phyloP scores from a whole-genome alignment of 2,329 filamentous ascomycete species.

The Beauveria bassiana region DNA sequence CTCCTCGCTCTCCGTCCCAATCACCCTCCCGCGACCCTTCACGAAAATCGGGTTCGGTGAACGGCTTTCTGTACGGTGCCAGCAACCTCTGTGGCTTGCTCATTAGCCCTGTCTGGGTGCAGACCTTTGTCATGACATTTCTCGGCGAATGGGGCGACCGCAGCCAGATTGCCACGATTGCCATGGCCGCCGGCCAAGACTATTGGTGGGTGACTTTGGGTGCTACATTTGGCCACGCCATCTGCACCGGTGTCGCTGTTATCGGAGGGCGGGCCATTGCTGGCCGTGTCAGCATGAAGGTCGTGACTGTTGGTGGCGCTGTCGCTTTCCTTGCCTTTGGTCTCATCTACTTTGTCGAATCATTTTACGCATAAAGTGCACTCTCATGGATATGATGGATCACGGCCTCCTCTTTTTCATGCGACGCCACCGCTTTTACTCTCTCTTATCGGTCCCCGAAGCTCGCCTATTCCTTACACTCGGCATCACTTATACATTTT shows the following conservation, averaged over 20 bases:
- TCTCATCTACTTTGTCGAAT: slow-evolving; percentile 83
- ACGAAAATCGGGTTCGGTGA: slow-evolving; percentile 31
- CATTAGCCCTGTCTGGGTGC: slow-evolving; percentile 93
- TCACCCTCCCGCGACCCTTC: slow-evolving; percentile 58
- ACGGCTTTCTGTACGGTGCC: slow-evolving; percentile 52
- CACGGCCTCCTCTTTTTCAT: neutral
- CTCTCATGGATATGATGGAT: neutral
- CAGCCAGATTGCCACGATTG: slow-evolving; percentile 95
- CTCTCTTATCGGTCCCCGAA: neutral
- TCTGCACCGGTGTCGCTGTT: slow-evolving; percentile 87
- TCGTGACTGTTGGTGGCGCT: slow-evolving; percentile 90
- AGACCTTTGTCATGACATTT: slow-evolving; percentile 99
- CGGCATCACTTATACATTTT: neutral
- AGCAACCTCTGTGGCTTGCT: slow-evolving; percentile 82
- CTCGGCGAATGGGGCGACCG: slow-evolving; percentile 96
- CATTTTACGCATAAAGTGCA: slow-evolving; percentile 45
- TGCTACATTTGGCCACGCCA: slow-evolving; percentile 74
- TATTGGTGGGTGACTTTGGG: slow-evolving; percentile 98
- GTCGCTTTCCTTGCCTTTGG: slow-evolving; percentile 86
- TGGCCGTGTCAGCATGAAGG: slow-evolving; percentile 86
- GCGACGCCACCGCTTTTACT: neutral
- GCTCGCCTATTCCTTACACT: neutral
- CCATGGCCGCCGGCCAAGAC: slow-evolving; percentile 96
- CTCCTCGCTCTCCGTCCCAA: slow-evolving; percentile 72
- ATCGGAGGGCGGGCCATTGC: slow-evolving; percentile 89